A percentile compares a stretch with the other conserved stretches of the same genome.
Evolutionary conservation across 2,329 filamentous ascomycete genomes (phyloP).

Genomic region (Albophoma yamanashiensis): DNA sequence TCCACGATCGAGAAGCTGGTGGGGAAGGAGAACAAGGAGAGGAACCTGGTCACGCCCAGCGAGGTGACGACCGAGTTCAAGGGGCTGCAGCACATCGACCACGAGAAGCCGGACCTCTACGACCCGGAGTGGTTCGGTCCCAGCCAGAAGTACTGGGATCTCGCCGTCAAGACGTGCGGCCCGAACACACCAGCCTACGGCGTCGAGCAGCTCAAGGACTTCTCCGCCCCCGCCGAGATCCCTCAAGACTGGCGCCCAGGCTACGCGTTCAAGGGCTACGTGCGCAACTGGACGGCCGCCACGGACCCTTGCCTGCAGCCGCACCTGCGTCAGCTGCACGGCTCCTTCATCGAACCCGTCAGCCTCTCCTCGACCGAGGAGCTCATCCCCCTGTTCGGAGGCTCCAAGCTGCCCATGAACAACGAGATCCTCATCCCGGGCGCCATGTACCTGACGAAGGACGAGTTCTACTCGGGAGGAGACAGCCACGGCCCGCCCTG

Average conservation of each 20-base stretch:
- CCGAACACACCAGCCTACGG: conserved; percentile 39
- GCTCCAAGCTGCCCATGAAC: conserved; percentile 52
- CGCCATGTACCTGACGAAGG: conserved; percentile 51
- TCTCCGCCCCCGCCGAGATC: conserved; percentile 19
- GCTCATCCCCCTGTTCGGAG: conserved; percentile 49
- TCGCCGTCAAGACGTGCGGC: conserved; percentile 44
- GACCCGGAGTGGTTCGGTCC: conserved; percentile 36
- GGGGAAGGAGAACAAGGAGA: conserved; percentile 31
- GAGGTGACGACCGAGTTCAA: conserved; percentile 33
- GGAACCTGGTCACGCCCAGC: conserved; percentile 29
- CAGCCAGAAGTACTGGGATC: conserved; percentile 47
- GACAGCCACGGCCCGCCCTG: conserved; percentile 43
- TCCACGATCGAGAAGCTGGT: conserved; percentile 43
- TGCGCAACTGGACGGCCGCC: conserved; percentile 47
- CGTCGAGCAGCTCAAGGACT: conserved; percentile 18
- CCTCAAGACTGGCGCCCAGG: conserved; percentile 21
- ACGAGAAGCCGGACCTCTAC: conserved; percentile 20
- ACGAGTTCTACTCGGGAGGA: conserved; percentile 49
- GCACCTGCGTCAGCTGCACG: conserved; percentile 38
- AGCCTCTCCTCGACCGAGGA: conserved; percentile 40
- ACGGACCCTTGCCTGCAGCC: conserved; percentile 50
- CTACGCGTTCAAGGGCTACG: conserved; percentile 34
- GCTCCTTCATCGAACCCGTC: conserved; percentile 44
- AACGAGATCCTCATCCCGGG: conserved; percentile 55
- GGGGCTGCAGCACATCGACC: conserved; percentile 26